Conservation (phyloP, 805 yeast genomes). For the Candida pseudofarinosa region DNA sequence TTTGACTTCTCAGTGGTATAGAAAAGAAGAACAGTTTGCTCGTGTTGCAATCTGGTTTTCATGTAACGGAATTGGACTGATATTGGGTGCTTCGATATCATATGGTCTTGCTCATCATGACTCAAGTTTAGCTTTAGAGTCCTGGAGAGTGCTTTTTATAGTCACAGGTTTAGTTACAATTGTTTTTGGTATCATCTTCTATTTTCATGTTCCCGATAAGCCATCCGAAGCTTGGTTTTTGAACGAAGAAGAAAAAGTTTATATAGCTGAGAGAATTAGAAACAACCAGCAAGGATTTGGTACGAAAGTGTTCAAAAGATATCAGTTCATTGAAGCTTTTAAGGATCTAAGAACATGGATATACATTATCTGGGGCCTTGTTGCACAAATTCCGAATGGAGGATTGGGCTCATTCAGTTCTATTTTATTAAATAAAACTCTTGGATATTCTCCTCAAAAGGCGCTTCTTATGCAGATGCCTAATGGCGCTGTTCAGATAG, state of each 20-base stretch:
- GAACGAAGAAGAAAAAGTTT: constrained; percentile 31
- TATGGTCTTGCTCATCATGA: constrained; percentile 11
- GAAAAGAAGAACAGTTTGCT: no score
- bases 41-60: constrained; percentile 34
- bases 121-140: constrained; percentile 9
- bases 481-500: constrained; percentile 31
- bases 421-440: constrained; percentile 8
- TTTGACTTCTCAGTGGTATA: constrained; percentile 7
- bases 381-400: constrained; percentile 2
- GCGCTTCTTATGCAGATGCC: constrained; percentile 32
- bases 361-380: constrained; percentile 2
- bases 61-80: constrained; percentile 28
- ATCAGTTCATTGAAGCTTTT: constrained; percentile 49
- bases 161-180: constrained; percentile 41
- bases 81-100: constrained; percentile 37
- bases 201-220: constrained; percentile 27
- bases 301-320: constrained; percentile 47
- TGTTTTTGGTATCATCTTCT: constrained; percentile 22
- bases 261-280: constrained; percentile 50
- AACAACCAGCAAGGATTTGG: no score
- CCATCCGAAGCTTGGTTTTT: constrained; percentile 40
- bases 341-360: constrained; percentile 28
- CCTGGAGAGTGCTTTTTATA: constrained; percentile 44
- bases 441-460: constrained; percentile 12
- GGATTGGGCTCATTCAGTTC: constrained; percentile 2